Evolutionary conservation across 2,329 filamentous ascomycete species (phyloP), one percentile per base, ranked within the genome.

Genomic region (Bipolaris cookei): DNA sequence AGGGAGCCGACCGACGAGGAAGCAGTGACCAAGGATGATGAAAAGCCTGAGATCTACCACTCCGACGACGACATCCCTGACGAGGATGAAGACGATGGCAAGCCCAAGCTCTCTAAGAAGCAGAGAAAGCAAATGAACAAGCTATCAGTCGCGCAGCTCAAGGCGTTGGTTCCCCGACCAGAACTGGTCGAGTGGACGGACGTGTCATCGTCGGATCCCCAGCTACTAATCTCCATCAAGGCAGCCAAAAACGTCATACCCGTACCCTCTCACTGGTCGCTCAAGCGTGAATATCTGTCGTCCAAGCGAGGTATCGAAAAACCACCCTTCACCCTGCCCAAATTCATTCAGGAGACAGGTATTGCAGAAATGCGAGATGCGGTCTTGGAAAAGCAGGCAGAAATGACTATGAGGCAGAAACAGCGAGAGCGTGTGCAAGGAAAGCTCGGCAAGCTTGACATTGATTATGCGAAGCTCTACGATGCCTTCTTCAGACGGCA

Each of bases 181-280:
- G 95, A 99, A 76, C 87, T 97, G 8, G 94, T 99, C 5, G 95
- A 99, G 71, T 98, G 95, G 95, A 95, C 96, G 52, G 95, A 99
- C 74, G 91, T 91, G 11, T 96, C 92, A 14, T 93, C 95, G 0
- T 87, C 90, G 23, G 93, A 99, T 74, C 95, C 95, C 13, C 86
- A 89, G 54, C 81, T 98, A 41, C 85, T 99, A 10, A 91, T 98
- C 23, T 91, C 96, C 71, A 93, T 99, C 81, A 99, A 98, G 78
- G 90, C 91, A 3, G 91, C 96, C 74, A 88, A 93, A 66, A 99
- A 99, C 73, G 91, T 97, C 23, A 93, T 99, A 0, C 95, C 95
- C 1, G 95, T 99, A 0, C 95, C 95, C 1, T 83, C 84, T 4
- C 95, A 99, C 75, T 99, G 95, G 95, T 92, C 91, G 0, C 81